Evolutionary conservation across 805 yeast species (phyloP).

Genomic region (Pichia cephalocereana): DNA sequence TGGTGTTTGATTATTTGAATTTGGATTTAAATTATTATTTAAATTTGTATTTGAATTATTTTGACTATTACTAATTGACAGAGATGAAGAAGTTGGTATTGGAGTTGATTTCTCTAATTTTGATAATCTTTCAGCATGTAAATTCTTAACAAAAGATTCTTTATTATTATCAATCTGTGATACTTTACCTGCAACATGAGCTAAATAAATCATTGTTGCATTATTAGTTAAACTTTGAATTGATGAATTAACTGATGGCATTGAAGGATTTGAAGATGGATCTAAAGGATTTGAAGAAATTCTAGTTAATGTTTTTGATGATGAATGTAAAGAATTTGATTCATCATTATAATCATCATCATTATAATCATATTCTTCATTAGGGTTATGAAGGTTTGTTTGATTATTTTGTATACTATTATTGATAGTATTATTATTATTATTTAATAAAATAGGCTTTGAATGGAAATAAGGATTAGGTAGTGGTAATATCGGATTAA

Average conservation of each 20-base stretch:
- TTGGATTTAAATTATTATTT: not conserved
- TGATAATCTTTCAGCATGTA: constrained; percentile 32
- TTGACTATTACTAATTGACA: not conserved
- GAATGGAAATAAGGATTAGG: constrained; percentile 6
- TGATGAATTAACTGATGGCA: constrained; percentile 3
- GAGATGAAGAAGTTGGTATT: not conserved
- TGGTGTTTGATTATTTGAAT: not conserved
- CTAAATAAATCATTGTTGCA: constrained; percentile 59
- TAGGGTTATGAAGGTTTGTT: not conserved
- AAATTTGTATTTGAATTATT: not conserved
- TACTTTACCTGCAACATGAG: constrained; percentile 71
- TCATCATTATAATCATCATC: not conserved
- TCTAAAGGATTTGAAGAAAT: not conserved
- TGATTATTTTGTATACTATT: not conserved
- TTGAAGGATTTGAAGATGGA: not conserved
- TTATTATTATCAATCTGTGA: constrained; percentile 63
- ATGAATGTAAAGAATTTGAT: not conserved
- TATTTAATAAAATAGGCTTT: not conserved
- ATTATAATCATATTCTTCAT: not conserved
- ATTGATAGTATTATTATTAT: not conserved
- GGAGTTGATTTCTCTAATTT: constrained; percentile 30
- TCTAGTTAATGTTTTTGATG: not conserved
- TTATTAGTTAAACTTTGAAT: constrained; percentile 15
- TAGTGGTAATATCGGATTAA: constrained; percentile 6
- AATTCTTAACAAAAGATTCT: constrained; percentile 34